A percentile compares a stretch with the other conserved stretches of the same genome.
Conservation (phyloP, 2,329 filamentous ascomycete genomes). For the Cadophora sp. region DNA sequence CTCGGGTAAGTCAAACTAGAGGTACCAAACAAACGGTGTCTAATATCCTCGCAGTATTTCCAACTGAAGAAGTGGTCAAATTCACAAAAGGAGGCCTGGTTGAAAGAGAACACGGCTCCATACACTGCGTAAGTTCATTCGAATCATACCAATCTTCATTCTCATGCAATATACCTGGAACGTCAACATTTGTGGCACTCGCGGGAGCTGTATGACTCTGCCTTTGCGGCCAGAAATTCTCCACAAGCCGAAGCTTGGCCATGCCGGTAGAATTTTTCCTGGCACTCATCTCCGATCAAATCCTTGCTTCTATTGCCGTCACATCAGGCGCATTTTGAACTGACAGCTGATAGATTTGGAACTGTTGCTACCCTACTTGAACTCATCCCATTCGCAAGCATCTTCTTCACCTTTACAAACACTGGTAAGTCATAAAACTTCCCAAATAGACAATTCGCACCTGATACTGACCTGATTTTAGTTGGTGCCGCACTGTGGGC, state of each 20-base stretch:
- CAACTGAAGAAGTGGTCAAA: constrained; percentile 85
- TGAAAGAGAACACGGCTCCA: constrained; percentile 72
- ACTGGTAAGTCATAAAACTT: constrained; percentile 56
- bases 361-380: constrained; percentile 80
- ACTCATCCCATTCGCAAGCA: constrained; percentile 81
- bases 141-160: neutral
- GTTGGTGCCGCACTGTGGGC: constrained; percentile 96
- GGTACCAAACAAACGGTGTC: neutral
- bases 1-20: constrained; percentile 52
- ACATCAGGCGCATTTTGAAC: neutral
- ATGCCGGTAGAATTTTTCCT: constrained; percentile 1
- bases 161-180: constrained; percentile 20
- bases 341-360: constrained; percentile 66
- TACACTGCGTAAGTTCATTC: constrained; percentile 75
- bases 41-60: constrained; percentile 71
- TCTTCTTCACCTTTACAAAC: constrained; percentile 90
- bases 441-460: constrained; percentile 29
- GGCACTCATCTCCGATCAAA: neutral
- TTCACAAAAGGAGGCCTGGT: constrained; percentile 69
- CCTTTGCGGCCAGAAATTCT: neutral
- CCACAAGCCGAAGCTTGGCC: constrained; percentile 5
- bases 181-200: constrained; percentile 4
- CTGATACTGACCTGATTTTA: constrained; percentile 40
- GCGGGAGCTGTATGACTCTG: constrained; percentile 1
- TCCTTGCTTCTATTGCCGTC: constrained; percentile 9